Evolutionary conservation across 2,329 filamentous ascomycete species (phyloP), one percentile per base, ranked within the genome.

Genomic region (Trichoderma koningii): DNA sequence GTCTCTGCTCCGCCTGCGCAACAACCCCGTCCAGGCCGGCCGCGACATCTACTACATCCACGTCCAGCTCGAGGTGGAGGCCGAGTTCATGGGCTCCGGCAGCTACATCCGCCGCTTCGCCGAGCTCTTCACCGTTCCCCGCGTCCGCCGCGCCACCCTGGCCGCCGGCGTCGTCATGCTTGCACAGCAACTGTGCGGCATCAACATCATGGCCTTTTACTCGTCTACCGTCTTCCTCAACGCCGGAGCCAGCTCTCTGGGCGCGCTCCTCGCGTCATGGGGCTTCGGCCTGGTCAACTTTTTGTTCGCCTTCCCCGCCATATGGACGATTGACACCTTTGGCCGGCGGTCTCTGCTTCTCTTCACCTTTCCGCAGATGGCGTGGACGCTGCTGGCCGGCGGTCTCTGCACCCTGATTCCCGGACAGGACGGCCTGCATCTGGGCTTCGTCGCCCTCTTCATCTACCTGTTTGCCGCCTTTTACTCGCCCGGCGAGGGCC

Each of bases 111-210:
- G 79, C 23, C 85, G 89, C 17, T 87, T 91, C 68, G 70, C 82
- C 44, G 85, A 91, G 72, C 78, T 89, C 1, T 89, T 92, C 71
- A 89, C 86, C 12, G 83, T 92, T 64, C 87, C 89, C 1, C 84
- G 89, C 53, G 80, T 90, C 12, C 84, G 88, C 15, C 84, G 89
- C 47, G 92, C 92, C 3, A 93, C 88, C 3, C 81, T 90, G 34
- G 92, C 91, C 6, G 89, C 91, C 0, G 90, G 88, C 68, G 86
- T 87, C 1, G 90, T 94, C 69, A 96, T 96, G 92, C 87, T 90
- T 70, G 87, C 87, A 0, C 88, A 90, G 75, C 87, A 90, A 74
- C 87, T 90, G 83, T 89, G 87, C 70, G 84, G 77, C 59, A 83
- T 90, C 75, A 91, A 91, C 73, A 89, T 92, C 64, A 89, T 92